phyloP scores from a whole-genome alignment of 1,284 basidiomycete genomes.

The Papiliotrema flavescens region DNA sequence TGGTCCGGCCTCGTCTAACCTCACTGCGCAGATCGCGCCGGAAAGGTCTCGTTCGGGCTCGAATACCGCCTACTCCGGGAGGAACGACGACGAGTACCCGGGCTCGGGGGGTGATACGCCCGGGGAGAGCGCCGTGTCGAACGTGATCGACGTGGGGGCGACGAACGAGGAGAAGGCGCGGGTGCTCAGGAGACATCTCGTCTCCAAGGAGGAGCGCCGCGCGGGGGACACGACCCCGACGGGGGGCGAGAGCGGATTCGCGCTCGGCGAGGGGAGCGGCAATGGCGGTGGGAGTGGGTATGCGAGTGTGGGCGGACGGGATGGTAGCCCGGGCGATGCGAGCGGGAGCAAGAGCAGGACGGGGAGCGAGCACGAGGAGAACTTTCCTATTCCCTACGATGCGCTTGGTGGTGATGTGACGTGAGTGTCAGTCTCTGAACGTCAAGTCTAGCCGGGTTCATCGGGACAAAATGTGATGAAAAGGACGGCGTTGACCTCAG shows the following conservation, averaged over 20 bases:
- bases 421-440: constrained; percentile 55
- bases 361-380: too few relatives aligned
- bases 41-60: too few relatives aligned
- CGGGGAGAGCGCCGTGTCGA: not conserved
- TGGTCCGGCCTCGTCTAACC: not conserved
- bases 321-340: not conserved
- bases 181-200: constrained; percentile 73
- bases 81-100: too few relatives aligned
- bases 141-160: not conserved
- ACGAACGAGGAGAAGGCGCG: constrained; percentile 75
- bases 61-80: too few relatives aligned
- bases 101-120: not conserved
- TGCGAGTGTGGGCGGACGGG: not conserved
- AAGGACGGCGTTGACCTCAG: constrained; percentile 49
- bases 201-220: constrained; percentile 61
- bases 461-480: not conserved
- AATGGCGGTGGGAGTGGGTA: not conserved
- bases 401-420: constrained; percentile 83
- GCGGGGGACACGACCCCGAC: not conserved
- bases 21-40: not conserved
- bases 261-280: too few relatives aligned
- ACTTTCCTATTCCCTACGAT: constrained; percentile 80
- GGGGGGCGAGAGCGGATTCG: not conserved
- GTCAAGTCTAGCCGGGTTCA: too few relatives aligned
- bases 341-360: not conserved